Conservation (phyloP, 768 basidiomycete genomes). For the Amanita rimosa region DNA sequence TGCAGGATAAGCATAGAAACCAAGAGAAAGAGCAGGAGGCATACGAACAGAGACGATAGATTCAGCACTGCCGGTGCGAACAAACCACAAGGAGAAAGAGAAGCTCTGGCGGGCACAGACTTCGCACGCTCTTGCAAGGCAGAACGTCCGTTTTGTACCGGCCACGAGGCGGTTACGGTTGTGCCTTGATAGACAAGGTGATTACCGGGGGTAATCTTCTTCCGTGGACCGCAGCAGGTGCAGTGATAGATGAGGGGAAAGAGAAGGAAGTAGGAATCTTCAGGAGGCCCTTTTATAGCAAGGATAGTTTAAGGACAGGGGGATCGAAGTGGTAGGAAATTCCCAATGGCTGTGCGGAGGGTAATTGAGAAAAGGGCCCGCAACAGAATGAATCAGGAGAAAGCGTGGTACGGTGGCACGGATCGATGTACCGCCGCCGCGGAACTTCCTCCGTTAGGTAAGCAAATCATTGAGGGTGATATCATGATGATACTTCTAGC, state of each 20-base stretch:
- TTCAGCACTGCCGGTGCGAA: neutral
- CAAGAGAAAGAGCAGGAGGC: neutral
- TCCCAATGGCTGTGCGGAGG: neutral
- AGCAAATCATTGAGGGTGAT: neutral
- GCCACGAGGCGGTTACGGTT: neutral
- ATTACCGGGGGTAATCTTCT: neutral
- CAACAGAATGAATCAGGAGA: neutral
- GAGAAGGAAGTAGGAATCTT: no score
- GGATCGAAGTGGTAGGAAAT: neutral
- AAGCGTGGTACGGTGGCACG: neutral
- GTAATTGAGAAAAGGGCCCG: neutral
- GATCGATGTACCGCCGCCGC: constrained; percentile 1
- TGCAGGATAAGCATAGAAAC: neutral
- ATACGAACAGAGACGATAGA: no score
- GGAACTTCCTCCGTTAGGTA: neutral
- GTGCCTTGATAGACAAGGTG: neutral
- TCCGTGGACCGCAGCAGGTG: neutral
- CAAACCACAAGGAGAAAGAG: neutral
- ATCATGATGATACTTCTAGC: neutral
- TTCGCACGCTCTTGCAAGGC: neutral
- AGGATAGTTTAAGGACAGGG: no score
- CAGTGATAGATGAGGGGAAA: neutral
- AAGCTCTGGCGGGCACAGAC: neutral
- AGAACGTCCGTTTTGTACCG: neutral
- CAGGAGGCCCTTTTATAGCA: neutral